A percentile compares a stretch with the other conserved stretches of the same genome.
Conservation (phyloP, 441 rosid genomes). For the Aquilaria agallochum region DNA sequence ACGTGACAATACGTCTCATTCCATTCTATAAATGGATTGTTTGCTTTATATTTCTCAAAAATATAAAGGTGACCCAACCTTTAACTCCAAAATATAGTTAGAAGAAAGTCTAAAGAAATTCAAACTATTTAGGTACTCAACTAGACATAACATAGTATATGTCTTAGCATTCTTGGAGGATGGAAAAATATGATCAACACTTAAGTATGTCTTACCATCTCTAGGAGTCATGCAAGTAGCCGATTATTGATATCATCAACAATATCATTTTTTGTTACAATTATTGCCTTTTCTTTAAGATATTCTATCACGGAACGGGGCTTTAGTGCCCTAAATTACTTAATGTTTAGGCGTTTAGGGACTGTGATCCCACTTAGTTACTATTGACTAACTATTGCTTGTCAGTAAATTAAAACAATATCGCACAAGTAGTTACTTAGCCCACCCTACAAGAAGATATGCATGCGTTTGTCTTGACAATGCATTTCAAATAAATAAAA, state of each 20-base stretch:
- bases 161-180: neutral
- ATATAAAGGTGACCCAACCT: constrained; percentile 3
- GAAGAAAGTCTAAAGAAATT: neutral
- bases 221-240: neutral
- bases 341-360: too few relatives aligned
- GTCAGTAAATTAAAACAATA: too few relatives aligned
- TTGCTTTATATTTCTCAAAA: constrained; percentile 5
- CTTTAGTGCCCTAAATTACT: too few relatives aligned
- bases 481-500: too few relatives aligned
- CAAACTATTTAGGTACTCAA: neutral
- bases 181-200: too few relatives aligned
- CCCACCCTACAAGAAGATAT: too few relatives aligned
- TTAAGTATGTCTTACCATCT: neutral
- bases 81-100: constrained; percentile 1
- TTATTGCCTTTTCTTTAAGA: neutral
- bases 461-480: neutral
- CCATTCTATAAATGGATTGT: constrained; percentile 8
- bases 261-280: neutral
- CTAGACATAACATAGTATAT: neutral
- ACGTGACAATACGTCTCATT: neutral
- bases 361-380: too few relatives aligned
- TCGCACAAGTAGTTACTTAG: too few relatives aligned
- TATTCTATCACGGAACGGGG: neutral
- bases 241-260: neutral
- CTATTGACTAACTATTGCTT: too few relatives aligned